Evolutionary conservation across 1,284 basidiomycete genomes (phyloP).

Genomic region (Papiliotrema laurentii): DNA sequence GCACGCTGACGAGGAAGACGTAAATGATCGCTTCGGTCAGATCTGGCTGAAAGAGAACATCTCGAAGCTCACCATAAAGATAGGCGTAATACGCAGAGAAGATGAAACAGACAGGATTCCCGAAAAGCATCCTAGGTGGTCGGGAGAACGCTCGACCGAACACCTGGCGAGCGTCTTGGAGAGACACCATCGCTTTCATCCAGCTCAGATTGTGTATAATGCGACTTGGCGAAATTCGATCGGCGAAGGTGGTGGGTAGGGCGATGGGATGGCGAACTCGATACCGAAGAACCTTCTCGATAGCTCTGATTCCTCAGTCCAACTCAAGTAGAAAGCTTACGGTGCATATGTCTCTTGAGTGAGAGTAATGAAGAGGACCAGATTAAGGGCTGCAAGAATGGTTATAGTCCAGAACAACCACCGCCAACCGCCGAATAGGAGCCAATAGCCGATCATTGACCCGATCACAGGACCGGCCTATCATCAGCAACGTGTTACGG

Average conservation of each 20-base stretch:
- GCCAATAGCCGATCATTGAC: conserved; percentile 43
- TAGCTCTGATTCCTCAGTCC: conserved; percentile 18
- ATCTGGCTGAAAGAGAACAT: not conserved
- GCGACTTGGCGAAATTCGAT: conserved; percentile 16
- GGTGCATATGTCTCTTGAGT: conserved; percentile 46
- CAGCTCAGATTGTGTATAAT: conserved; percentile 26
- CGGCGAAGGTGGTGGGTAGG: conserved; percentile 7
- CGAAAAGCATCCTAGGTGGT: conserved; percentile 46
- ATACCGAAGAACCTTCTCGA: conserved; percentile 36
- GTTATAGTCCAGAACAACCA: conserved; percentile 45
- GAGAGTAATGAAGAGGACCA: conserved; percentile 24
- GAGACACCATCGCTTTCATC: conserved; percentile 39
- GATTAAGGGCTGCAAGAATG: conserved; percentile 38
- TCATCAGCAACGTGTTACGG: not conserved
- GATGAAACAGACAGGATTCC: conserved; percentile 47
- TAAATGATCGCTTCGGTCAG: conserved; percentile 41
- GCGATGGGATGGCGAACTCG: conserved; percentile 17
- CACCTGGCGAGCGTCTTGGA: conserved; percentile 20
- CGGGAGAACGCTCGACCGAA: conserved; percentile 42
- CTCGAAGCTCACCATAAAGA: conserved; percentile 44
- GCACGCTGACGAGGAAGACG: conserved; percentile 49
- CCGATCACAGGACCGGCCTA: conserved; percentile 41
- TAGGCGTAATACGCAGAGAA: conserved; percentile 51
- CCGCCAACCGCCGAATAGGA: conserved; percentile 40
- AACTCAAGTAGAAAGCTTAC: conserved; percentile 13